phyloP scores from a whole-genome alignment of 129 eudicot genomes.

The Saussurea involucrata region DNA sequence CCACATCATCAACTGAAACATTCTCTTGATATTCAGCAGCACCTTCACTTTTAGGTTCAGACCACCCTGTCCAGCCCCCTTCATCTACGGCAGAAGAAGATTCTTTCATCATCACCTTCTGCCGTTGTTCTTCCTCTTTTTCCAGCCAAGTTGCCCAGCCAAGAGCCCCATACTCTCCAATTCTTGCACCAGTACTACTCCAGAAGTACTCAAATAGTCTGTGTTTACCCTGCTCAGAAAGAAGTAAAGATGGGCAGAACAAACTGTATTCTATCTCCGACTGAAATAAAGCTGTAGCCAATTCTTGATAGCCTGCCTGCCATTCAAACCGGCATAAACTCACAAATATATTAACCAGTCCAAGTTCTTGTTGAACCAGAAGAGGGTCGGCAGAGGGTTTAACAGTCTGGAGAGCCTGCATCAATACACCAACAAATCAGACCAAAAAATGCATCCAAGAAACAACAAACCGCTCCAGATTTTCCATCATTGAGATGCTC shows the following conservation, averaged over 20 bases:
- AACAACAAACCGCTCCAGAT: neutral
- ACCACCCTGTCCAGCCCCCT: conserved; percentile 99
- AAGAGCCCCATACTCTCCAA: conserved; percentile 93
- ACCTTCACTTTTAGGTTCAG: conserved; percentile 46
- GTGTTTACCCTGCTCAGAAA: conserved; percentile 68
- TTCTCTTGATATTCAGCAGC: conserved; percentile 15
- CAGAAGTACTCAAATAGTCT: conserved; percentile 94
- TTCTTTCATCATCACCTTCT: conserved; percentile 51
- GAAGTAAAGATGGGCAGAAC: conserved; percentile 80
- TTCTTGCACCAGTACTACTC: conserved; percentile 88
- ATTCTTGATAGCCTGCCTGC: conserved; percentile 91
- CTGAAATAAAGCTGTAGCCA: conserved; percentile 93
- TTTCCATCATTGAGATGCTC: neutral
- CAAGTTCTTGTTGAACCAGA: conserved; percentile 58
- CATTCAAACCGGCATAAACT: conserved; percentile 93
- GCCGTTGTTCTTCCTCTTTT: conserved; percentile 87
- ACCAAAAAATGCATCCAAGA: neutral
- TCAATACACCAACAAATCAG: conserved; percentile 5
- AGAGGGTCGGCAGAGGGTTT: conserved; percentile 38
- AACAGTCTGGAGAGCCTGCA: conserved; percentile 55
- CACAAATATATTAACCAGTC: conserved; percentile 68
- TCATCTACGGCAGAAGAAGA: conserved; percentile 45
- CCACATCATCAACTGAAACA: conserved; percentile 29
- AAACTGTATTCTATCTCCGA: conserved; percentile 82
- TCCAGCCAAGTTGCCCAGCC: conserved; percentile 97